Percentiles rank a stretch among this genome's conserved stretches.
Evolutionary conservation across 2,329 filamentous ascomycete species (phyloP).

Genomic region (Monosporascus sp.): DNA sequence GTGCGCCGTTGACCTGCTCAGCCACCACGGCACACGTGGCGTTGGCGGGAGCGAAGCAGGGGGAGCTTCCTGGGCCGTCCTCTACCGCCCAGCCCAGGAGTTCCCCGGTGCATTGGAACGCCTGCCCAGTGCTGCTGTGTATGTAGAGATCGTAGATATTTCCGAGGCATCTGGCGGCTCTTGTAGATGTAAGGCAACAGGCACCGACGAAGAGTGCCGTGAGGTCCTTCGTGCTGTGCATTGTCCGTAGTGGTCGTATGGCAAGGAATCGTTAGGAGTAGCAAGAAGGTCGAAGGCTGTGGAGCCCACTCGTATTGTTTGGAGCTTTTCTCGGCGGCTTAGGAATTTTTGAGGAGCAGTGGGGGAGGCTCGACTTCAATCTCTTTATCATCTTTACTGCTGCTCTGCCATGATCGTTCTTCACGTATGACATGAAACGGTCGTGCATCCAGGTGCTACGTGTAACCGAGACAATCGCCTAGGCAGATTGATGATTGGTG

Average conservation of each 20-base stretch:
- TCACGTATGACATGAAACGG: too few relatives aligned
- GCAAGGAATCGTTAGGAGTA: too few relatives aligned
- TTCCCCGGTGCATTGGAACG: background rate
- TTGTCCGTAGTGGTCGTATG: background rate
- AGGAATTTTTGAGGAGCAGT: too few relatives aligned
- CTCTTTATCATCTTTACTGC: too few relatives aligned
- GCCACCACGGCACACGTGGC: background rate
- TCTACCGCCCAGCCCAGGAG: background rate
- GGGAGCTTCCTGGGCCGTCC: background rate
- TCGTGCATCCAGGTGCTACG: too few relatives aligned
- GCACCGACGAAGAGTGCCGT: background rate
- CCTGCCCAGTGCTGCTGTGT: background rate
- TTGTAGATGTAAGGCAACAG: background rate
- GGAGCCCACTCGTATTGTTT: too few relatives aligned
- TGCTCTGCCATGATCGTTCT: too few relatives aligned
- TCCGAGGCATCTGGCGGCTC: background rate
- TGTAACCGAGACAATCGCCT: too few relatives aligned
- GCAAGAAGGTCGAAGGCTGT: too few relatives aligned
- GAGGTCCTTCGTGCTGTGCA: background rate
- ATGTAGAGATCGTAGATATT: background rate
- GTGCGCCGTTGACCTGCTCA: background rate
- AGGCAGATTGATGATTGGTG: too few relatives aligned
- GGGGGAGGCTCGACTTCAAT: too few relatives aligned
- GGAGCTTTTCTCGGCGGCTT: too few relatives aligned
- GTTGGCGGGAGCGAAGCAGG: background rate